phyloP scores from a whole-genome alignment of 371 early-diverging fungal species.

The Polyrhizophydium stewartii region DNA sequence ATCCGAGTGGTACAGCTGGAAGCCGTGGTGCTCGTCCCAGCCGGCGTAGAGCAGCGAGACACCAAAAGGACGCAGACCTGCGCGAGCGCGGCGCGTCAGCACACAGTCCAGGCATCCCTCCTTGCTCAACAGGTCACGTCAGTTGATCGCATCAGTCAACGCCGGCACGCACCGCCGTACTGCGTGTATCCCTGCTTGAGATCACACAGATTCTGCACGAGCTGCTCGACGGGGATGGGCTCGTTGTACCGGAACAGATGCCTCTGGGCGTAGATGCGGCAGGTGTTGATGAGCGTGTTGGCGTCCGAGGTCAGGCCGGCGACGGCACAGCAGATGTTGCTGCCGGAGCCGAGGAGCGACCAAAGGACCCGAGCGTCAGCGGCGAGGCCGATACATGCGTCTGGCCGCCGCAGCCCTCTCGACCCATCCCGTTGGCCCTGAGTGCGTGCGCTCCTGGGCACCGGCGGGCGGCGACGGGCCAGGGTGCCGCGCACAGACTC shows the following conservation, averaged over 20 bases:
- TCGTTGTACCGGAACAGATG: conserved; percentile 84
- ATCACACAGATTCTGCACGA: conserved; percentile 93
- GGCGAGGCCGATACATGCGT: too few species aligned
- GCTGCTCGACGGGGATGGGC: conserved; percentile 86
- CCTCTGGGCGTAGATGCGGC: conserved; percentile 85
- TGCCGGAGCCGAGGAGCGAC: conserved; percentile 25
- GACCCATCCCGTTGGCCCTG: too few species aligned
- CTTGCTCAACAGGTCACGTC: too few species aligned
- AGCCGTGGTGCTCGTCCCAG: conserved; percentile 83
- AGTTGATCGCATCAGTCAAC: neutral
- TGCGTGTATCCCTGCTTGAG: conserved; percentile 99
- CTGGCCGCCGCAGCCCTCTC: too few species aligned
- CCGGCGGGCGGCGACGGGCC: too few species aligned
- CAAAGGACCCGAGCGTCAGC: too few species aligned
- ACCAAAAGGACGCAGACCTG: conserved; percentile 97
- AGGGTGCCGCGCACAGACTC: too few species aligned
- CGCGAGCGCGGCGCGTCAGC: neutral
- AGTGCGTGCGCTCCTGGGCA: too few species aligned
- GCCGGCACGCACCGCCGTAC: conserved; percentile 68
- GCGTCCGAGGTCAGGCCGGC: conserved; percentile 98
- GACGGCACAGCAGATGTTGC: conserved; percentile 93
- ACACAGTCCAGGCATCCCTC: too few species aligned
- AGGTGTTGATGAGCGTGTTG: conserved; percentile 91
- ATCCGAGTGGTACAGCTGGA: conserved; percentile 97
- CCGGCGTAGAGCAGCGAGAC: conserved; percentile 98